phyloP scores from a whole-genome alignment of 2,329 filamentous ascomycete species.

The Cytospora chrysosperma region DNA sequence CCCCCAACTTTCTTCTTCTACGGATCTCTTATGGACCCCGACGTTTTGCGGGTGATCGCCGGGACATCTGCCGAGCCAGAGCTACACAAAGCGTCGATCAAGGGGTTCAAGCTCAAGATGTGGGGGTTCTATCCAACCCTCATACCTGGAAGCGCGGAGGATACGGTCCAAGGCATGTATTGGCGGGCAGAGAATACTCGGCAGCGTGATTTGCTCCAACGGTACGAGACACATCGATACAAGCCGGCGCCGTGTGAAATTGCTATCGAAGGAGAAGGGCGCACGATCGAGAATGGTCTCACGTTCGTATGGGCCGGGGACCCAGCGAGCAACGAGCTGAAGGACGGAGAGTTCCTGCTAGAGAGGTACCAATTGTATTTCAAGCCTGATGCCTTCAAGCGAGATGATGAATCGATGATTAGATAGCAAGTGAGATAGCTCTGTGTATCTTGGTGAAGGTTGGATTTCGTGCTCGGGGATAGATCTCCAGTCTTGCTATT shows the following conservation, averaged over 20 bases:
- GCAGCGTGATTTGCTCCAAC: not conserved
- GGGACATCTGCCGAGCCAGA: not conserved
- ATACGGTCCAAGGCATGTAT: constrained; percentile 4
- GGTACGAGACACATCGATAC: constrained; percentile 1
- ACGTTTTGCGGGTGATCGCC: not conserved
- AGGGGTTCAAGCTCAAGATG: constrained; percentile 3
- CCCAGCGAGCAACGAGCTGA: not conserved
- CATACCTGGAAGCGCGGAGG: not conserved
- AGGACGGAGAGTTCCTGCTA: not conserved
- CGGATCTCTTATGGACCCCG: constrained; percentile 9
- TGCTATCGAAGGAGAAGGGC: not conserved
- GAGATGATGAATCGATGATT: not conserved
- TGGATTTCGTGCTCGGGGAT: no score
- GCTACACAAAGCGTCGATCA: not conserved
- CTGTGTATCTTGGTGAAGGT: not conserved
- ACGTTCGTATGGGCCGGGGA: constrained; percentile 6
- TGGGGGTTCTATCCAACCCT: constrained; percentile 8
- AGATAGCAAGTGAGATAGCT: not conserved
- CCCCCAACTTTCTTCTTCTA: constrained; percentile 7
- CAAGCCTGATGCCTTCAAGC: not conserved
- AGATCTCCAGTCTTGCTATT: no score
- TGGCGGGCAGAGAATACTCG: constrained; percentile 2
- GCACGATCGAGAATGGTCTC: not conserved
- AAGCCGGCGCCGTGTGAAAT: not conserved
- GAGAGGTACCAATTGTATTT: constrained; percentile 3